Conservation (phyloP, 2,329 filamentous ascomycete genomes). For the Calonectria henricotiae region DNA sequence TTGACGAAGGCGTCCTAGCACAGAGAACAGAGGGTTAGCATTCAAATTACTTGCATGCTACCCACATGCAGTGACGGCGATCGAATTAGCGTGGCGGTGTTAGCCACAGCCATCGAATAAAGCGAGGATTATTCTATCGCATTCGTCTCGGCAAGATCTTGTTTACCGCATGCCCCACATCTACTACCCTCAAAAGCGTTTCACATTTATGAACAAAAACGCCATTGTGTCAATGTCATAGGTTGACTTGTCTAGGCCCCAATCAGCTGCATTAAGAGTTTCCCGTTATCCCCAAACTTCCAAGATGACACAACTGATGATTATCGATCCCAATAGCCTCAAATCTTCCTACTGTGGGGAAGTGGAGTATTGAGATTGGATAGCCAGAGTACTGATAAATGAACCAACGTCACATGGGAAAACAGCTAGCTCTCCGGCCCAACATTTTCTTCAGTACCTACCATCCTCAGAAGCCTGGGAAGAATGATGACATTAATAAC, state of each 20-base stretch:
- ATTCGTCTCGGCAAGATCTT: slow-evolving; percentile 17
- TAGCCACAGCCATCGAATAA: slow-evolving; percentile 5
- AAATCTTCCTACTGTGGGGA: too few relatives aligned
- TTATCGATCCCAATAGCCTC: too few relatives aligned
- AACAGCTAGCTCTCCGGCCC: too few relatives aligned
- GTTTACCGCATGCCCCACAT: slow-evolving; percentile 23
- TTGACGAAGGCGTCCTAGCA: too few relatives aligned
- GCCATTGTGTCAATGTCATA: background rate
- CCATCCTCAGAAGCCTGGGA: too few relatives aligned
- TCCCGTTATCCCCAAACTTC: background rate
- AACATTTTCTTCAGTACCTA: too few relatives aligned
- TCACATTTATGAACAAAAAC: slow-evolving; percentile 15
- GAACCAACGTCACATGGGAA: too few relatives aligned
- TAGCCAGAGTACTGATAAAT: too few relatives aligned
- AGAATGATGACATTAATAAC: too few relatives aligned
- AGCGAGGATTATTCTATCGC: background rate
- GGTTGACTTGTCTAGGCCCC: too few relatives aligned
- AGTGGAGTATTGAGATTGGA: too few relatives aligned
- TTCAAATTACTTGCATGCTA: background rate
- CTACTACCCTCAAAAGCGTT: background rate
- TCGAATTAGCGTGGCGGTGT: background rate
- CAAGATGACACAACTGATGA: background rate
- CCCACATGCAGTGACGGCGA: background rate
- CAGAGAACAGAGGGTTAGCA: background rate
- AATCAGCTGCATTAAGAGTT: background rate